Percentiles rank a stretch among this genome's conserved stretches.
phyloP scores from a whole-genome alignment of 164 flowering plant genomes.

The Stephania cephalantha region DNA sequence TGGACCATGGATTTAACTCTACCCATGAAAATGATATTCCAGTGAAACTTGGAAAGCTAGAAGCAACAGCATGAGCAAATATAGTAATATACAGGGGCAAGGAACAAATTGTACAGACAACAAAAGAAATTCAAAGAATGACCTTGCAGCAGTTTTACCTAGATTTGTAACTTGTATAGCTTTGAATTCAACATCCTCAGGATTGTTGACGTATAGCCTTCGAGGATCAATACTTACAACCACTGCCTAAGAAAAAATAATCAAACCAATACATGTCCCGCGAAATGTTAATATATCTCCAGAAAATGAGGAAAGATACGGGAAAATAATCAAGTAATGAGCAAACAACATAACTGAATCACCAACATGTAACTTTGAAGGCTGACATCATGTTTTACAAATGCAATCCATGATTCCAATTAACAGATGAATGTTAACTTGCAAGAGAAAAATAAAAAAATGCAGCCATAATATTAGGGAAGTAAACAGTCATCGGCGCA shows the following conservation, averaged over 20 bases:
- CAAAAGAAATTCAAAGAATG: not conserved
- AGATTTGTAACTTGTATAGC: constrained; percentile 52
- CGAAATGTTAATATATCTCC: not conserved
- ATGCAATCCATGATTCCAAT: not conserved
- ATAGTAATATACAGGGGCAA: not conserved
- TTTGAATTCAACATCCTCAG: constrained; percentile 66
- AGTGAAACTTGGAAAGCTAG: not conserved
- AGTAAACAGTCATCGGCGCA: not conserved
- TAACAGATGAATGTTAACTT: not conserved
- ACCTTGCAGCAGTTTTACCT: constrained; percentile 31
- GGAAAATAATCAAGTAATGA: not conserved
- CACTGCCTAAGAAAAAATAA: constrained; percentile 56
- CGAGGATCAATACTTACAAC: constrained; percentile 99
- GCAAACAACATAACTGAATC: not conserved
- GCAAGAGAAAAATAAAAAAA: not conserved
- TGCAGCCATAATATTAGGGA: not conserved
- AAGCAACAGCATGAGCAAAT: not conserved
- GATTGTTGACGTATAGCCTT: constrained; percentile 62
- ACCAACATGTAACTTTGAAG: not conserved
- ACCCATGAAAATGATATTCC: not conserved
- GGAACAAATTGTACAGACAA: constrained; percentile 9
- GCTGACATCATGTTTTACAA: not conserved
- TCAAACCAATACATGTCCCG: constrained; percentile 2
- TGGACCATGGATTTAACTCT: not conserved
- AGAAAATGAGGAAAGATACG: not conserved